Base-by-base conservation (phyloP, 257 asterid species). In the Thymus quinquecostatus region DNA sequence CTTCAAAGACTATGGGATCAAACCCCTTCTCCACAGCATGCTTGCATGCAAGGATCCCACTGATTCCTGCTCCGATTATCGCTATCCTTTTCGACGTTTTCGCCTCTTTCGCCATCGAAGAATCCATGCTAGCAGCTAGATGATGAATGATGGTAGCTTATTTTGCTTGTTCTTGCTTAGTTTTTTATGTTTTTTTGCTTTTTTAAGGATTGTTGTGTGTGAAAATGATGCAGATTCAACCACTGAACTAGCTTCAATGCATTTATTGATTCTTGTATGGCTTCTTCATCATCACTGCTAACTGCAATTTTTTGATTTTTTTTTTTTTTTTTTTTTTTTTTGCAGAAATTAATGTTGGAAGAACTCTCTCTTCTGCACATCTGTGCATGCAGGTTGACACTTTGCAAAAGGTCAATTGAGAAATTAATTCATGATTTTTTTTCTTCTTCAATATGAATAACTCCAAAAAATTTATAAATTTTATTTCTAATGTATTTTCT, bases 11-110 rank as follows among this genome's bases (percentile, higher is more conserved):
- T 0, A 82, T 14, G 0, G 92, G 91, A 10, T 70, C 68, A 62
- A 86, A 83, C 1, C 92, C 90, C 73, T 79, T 81, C 10, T 80
- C 78, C 4, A 71, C 2, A 21, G 80, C 72, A 78, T 86, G 84
- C 65, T 85, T 89, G 77, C 92, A 86, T n/a, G 92, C 86, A 33
- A 88, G 82, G 10, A 88, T 73, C 58, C 96, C 96, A 12, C 96
- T 86, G 36, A 88, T 75, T 55, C 96, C 92, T 6, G 89, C 91
- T 6, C 96, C 91, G 32, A 86, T 70, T 6, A 86, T 85, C 0
- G 83, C 91, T 74, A 86, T 75, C 10, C 72, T 68, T 57, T 77
- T 80, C 13, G 55, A 44, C 40, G 9, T 68, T 13, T 70, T 76
- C 14, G 71, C 10, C 54, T 62, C 62, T 27, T 28, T 3, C 28